phyloP scores from a whole-genome alignment of 2,329 filamentous ascomycete genomes.

The Cladosporium sp. region DNA sequence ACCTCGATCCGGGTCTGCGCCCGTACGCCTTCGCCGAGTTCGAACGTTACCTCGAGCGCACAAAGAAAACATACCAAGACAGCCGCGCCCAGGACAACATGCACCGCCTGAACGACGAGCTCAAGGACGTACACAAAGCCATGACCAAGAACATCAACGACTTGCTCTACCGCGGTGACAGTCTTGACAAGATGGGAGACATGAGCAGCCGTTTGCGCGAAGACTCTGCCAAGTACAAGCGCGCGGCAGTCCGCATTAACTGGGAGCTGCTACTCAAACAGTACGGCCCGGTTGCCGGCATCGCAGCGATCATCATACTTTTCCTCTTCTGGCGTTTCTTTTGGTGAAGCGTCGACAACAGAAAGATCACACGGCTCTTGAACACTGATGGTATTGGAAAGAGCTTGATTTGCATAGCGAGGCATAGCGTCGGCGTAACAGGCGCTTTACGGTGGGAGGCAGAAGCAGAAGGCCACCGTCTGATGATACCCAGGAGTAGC shows the following conservation, averaged over 20 bases:
- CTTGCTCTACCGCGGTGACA: slow-evolving; percentile 89
- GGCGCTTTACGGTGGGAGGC: slow-evolving; percentile 22
- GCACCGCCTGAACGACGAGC: slow-evolving; percentile 92
- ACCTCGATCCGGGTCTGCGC: slow-evolving; percentile 72
- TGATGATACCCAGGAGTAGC: slow-evolving; percentile 30
- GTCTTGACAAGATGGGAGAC: slow-evolving; percentile 94
- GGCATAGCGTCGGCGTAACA: slow-evolving; percentile 25
- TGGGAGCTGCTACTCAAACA: slow-evolving; percentile 97
- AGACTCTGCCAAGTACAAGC: slow-evolving; percentile 91
- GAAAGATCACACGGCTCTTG: background rate
- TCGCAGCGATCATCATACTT: slow-evolving; percentile 79
- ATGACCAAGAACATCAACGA: slow-evolving; percentile 99
- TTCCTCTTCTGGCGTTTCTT: slow-evolving; percentile 96
- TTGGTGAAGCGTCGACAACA: slow-evolving; percentile 58
- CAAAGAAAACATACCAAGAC: slow-evolving; percentile 92
- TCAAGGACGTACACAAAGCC: slow-evolving; percentile 96
- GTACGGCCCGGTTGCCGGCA: slow-evolving; percentile 84
- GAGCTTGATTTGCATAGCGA: slow-evolving; percentile 27
- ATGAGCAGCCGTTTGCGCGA: slow-evolving; percentile 83
- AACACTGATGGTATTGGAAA: slow-evolving; percentile 5
- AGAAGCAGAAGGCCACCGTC: slow-evolving; percentile 18
- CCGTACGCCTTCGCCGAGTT: slow-evolving; percentile 98
- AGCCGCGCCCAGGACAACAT: slow-evolving; percentile 87
- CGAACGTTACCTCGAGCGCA: slow-evolving; percentile 92
- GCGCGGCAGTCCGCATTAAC: slow-evolving; percentile 92